phyloP scores from a whole-genome alignment of 306 rosid genomes.

The Sphenostylis stenocarpa region DNA sequence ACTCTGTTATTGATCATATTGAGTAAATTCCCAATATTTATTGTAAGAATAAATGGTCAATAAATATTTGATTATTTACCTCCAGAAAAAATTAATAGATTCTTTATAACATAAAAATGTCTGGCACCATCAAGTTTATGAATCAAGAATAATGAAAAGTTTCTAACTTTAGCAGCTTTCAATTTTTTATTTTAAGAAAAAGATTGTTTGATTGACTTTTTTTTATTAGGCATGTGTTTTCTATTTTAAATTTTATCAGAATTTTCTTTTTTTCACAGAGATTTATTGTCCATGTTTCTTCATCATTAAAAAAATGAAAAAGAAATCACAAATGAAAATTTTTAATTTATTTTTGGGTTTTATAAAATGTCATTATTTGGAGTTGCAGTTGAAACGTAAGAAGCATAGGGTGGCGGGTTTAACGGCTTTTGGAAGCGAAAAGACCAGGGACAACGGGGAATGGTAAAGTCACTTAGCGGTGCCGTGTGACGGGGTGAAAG shows the following conservation, averaged over 20 bases:
- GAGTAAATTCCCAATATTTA: not conserved
- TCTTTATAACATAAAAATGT: not conserved
- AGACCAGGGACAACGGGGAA: not conserved
- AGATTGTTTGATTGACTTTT: not conserved
- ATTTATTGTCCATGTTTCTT: not conserved
- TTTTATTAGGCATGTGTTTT: not conserved
- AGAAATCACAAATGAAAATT: not conserved
- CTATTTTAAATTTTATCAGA: not conserved
- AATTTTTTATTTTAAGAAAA: not conserved
- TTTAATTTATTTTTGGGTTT: not conserved
- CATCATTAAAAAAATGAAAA: not conserved
- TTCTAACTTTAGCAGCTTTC: too few species aligned
- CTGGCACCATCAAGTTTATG: too few species aligned
- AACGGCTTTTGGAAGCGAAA: conserved; percentile 78
- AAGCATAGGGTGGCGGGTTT: conserved; percentile 59
- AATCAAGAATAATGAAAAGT: too few species aligned
- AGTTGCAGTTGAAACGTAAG: conserved; percentile 44
- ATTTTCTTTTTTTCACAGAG: not conserved
- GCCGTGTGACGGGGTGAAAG: not conserved
- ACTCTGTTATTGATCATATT: not conserved
- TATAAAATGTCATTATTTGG: not conserved
- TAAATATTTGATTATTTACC: not conserved
- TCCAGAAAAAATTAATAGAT: not conserved
- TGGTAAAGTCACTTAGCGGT: conserved; percentile 22
- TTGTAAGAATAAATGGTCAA: not conserved